These are phyloP conservation scores for Phytophthora multivora DNA, from an alignment of 352 stramenopile species.

Conservation along the genomic window DNA sequence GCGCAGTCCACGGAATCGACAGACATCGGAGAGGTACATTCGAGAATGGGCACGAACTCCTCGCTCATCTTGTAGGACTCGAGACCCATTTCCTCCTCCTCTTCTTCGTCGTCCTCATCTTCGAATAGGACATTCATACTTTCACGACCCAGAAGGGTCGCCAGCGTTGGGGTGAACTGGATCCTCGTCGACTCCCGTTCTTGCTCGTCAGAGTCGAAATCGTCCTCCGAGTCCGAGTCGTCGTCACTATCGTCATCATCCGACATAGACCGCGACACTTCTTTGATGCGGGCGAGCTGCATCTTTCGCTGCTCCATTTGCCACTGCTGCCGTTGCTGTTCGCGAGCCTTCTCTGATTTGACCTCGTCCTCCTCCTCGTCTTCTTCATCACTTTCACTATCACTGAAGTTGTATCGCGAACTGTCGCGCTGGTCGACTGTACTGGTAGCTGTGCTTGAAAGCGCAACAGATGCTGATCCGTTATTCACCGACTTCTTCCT, in stretches of 20 bases:
- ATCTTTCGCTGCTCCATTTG: conserved; percentile 41
- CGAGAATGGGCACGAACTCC: conserved; percentile 65
- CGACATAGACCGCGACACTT: conserved; percentile 28
- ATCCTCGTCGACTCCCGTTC: conserved; percentile 47
- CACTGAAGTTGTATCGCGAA: conserved; percentile 29
- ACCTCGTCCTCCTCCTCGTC: conserved; percentile 25
- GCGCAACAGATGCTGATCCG: conserved; percentile 17
- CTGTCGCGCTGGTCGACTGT: conserved; percentile 30
- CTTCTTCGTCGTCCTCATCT: conserved; percentile 55
- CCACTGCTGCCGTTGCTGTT: conserved; percentile 41
- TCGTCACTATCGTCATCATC: conserved; percentile 38
- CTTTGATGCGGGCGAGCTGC: conserved; percentile 36
- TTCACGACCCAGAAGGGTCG: conserved; percentile 47
- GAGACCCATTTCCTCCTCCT: conserved; percentile 38
- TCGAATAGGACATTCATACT: conserved; percentile 67
- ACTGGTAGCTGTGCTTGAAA: conserved; percentile 31
- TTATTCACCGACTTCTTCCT: conserved; percentile 23
- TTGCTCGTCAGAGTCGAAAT: conserved; percentile 37
- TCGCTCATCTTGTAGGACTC: conserved; percentile 36
- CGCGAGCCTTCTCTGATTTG: conserved; percentile 30
- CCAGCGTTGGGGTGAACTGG: conserved; percentile 48
- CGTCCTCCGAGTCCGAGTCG: conserved; percentile 31
- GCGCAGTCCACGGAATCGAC: conserved; percentile 55
- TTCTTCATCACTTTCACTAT: conserved; percentile 36
- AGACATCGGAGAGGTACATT: conserved; percentile 42